Percentiles rank a stretch among this genome's conserved stretches.
Evolutionary conservation across 371 early-diverging fungal species (phyloP).

Genomic region (Rhizomucor pusillus): DNA sequence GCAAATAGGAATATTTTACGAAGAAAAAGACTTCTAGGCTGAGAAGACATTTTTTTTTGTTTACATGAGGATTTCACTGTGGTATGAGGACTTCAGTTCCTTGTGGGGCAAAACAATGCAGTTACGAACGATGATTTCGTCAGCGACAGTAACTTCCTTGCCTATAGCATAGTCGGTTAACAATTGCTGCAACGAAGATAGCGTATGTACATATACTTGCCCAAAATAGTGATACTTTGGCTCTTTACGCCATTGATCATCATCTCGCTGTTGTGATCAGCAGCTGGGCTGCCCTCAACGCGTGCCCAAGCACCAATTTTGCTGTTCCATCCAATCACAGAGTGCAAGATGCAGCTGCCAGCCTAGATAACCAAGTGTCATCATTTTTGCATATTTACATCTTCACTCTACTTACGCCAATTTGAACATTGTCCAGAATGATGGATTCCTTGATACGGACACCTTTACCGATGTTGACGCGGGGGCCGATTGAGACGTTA

Average conservation of each 20-base stretch:
- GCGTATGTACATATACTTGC: slow-evolving; percentile 51
- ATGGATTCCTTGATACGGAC: slow-evolving; percentile 95
- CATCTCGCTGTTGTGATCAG: slow-evolving; percentile 60
- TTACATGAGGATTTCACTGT: slow-evolving; percentile 95
- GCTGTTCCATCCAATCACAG: slow-evolving; percentile 96
- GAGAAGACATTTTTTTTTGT: slow-evolving; percentile 4
- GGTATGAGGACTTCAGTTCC: slow-evolving; percentile 86
- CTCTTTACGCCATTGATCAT: slow-evolving; percentile 89
- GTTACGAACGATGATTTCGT: slow-evolving; percentile 92
- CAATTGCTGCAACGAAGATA: neutral
- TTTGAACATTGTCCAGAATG: slow-evolving; percentile 91
- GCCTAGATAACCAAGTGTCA: slow-evolving; percentile 14
- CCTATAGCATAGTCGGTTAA: slow-evolving; percentile 54
- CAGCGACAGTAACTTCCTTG: slow-evolving; percentile 85
- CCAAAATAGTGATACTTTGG: slow-evolving; percentile 89
- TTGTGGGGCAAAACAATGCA: slow-evolving; percentile 97
- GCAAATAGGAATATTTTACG: too few relatives aligned
- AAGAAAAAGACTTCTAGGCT: too few relatives aligned
- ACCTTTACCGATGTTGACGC: slow-evolving; percentile 91
- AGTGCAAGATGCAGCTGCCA: slow-evolving; percentile 80
- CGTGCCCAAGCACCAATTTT: slow-evolving; percentile 93
- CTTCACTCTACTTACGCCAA: slow-evolving; percentile 82
- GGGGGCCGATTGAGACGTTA: slow-evolving; percentile 94
- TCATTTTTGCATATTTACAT: too few relatives aligned
- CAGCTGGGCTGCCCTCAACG: slow-evolving; percentile 84